These are phyloP conservation scores for Celoporthe dispersa DNA, from an alignment of 2,329 filamentous ascomycete species.

Conservation along the genomic window DNA sequence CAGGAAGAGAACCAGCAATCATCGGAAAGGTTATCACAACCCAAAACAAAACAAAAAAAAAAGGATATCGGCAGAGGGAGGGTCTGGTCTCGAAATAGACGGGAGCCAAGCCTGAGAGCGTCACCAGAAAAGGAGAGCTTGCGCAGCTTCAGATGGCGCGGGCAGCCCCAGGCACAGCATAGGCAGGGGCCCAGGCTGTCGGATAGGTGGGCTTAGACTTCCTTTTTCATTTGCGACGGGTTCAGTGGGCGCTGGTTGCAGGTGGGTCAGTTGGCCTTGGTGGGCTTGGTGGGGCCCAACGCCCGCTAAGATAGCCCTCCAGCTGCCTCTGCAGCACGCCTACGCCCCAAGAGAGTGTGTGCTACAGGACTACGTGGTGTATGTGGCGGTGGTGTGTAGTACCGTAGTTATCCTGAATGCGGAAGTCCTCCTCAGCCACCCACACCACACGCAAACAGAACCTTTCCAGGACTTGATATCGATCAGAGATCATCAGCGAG, in stretches of 20 bases:
- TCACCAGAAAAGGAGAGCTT: constrained; percentile 3
- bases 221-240: not conserved
- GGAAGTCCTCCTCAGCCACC: not conserved
- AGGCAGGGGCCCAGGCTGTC: not conserved
- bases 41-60: not conserved
- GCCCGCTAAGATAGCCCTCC: too few species aligned
- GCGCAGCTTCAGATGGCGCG: constrained; percentile 2
- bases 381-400: too few species aligned
- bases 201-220: not conserved
- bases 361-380: too few species aligned
- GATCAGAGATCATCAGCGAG: not conserved
- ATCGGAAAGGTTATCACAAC: not conserved
- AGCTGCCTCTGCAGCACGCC: too few species aligned
- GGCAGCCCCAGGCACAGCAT: not conserved
- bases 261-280: not conserved
- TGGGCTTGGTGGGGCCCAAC: too few species aligned
- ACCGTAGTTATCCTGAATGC: constrained; percentile 1
- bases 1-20: not conserved
- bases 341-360: too few species aligned
- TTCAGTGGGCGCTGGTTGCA: not conserved
- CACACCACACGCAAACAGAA: not conserved
- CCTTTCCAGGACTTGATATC: not conserved
- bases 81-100: not conserved
- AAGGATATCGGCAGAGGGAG: not conserved
- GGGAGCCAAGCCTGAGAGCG: not conserved